Base-by-base conservation (phyloP, 768 basidiomycete species). In the Hirschioporus abietinus region DNA sequence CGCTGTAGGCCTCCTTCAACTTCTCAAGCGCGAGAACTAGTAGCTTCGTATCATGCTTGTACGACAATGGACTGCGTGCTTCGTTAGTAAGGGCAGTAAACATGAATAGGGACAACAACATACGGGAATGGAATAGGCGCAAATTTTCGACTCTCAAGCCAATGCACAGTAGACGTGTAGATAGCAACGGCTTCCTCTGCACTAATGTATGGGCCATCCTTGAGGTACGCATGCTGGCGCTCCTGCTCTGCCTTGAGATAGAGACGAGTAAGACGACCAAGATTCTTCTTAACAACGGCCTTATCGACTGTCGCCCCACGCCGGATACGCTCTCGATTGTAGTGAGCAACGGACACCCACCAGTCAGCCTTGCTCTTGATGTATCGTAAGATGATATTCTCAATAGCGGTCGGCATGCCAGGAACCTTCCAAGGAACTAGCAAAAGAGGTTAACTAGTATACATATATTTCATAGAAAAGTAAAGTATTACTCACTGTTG, bases 301-400 rank as follows among this genome's bases (percentile, higher is more conserved):
- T 99, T 99, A 78, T 96, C 95, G 71, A 96, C 95, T 7, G 95
- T 96, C 4, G 96, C 96, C 67, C 96, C 96, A 71, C 96, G 91
- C 58, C 95, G 87, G 69, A 99, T 98, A 81, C 96, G 93, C 74
- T 96, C 95, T 64, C 95, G 93, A 75, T 99, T 98, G 79, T 96
- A 98, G 76, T 99, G 96, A 9, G 96, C 95, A 70, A 97, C 95
- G 10, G 92, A 96, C 76, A 91, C 91, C 95, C 95, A 99, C 96
- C 96, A 98, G 76, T 99, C 96, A 24, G 96, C 93, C 82, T 99
- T 99, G 79, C 90, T 92, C 84, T 99, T 99, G 85, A 99, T 96
- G 79, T 98, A 99, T 64, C 96, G 91, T 58, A 99, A 78, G 69
- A 99, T 98, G 77, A 99, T 98, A 77, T 99, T 99, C 79, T 99